A percentile compares a stretch with the other conserved stretches of the same genome.
Conservation (phyloP, 129 eudicot species). For the Deinandra increscens region DNA sequence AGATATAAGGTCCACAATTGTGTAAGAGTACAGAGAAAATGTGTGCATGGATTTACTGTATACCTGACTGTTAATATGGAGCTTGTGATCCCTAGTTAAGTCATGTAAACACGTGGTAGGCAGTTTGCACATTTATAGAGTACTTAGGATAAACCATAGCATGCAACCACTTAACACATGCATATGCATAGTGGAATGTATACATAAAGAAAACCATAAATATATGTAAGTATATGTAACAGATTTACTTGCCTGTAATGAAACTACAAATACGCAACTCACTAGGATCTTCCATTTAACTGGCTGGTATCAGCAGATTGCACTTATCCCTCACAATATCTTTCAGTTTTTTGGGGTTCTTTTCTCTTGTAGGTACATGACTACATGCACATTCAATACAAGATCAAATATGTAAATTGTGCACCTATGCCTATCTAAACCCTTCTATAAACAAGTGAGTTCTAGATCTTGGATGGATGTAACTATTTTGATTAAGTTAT, state of each 20-base stretch:
- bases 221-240: not conserved
- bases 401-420: not conserved
- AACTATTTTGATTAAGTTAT: not conserved
- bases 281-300: conserved; percentile 1
- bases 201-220: not conserved
- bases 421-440: not conserved
- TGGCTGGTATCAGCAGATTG: conserved; percentile 4
- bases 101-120: not conserved
- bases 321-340: conserved; percentile 1
- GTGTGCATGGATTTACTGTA: not conserved
- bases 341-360: not conserved
- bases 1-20: conserved; percentile 5
- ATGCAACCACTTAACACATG: not conserved
- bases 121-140: conserved; percentile 3
- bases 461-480: not conserved
- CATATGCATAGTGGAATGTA: not conserved
- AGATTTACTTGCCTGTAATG: not conserved
- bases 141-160: conserved; percentile 4
- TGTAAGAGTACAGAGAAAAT: not conserved
- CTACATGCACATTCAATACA: not conserved
- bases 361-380: not conserved
- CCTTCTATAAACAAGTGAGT: not conserved
- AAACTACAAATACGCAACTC: not conserved
- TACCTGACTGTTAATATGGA: not conserved
- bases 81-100: conserved; percentile 10